Evolutionary conservation across 495 filamentous ascomycete genomes (phyloP), one percentile per base, ranked within the genome.

Genomic region (Podospora comata): DNA sequence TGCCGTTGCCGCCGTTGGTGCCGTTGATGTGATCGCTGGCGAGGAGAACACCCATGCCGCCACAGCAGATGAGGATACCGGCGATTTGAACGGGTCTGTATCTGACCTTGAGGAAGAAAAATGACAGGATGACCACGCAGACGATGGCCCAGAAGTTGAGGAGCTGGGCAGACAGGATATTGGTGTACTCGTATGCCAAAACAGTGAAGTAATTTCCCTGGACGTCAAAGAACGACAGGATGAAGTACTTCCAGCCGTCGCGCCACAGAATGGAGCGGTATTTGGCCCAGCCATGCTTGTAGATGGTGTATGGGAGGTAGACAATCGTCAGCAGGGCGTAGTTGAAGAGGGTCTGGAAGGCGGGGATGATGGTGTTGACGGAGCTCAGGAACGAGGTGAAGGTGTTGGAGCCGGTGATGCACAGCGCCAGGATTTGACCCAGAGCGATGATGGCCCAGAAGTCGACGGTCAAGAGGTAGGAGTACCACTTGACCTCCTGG

Each of bases 71-170:
- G 44, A 97, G 71, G 76, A 99, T 97, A 48, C 95, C 95, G 27
- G 85, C 65, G 65, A 97, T 86, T 79, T 98, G 96, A 27, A 90
- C 84, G 72, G 84, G 79, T 77, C 92, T 91, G 82, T 99, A 99
- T 65, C 95, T 92, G 27, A 99, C 95, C 48, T 82, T 82, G 27
- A 99, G 86, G 75, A 97, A 83, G 58, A 88, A 60, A 79, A 94
- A 91, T 9, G 94, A 97, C 72, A 97, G 79, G 68, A 90, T 75
- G 28, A 98, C 93, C 30, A 99, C 95, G 66, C 95, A 88, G 20
- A 94, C 92, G 68, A 99, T 99, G 71, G 94, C 90, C 94, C 95
- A 99, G 85, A 99, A 98, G 84, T 97, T 97, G 79, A 99, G 93
- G 39, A 99, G 85, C 80, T 97, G 94, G 9, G 92, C 93, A 64